These are phyloP conservation scores for Catharanthus roseus DNA, from an alignment of 257 asterid species.

Conservation along the genomic window DNA sequence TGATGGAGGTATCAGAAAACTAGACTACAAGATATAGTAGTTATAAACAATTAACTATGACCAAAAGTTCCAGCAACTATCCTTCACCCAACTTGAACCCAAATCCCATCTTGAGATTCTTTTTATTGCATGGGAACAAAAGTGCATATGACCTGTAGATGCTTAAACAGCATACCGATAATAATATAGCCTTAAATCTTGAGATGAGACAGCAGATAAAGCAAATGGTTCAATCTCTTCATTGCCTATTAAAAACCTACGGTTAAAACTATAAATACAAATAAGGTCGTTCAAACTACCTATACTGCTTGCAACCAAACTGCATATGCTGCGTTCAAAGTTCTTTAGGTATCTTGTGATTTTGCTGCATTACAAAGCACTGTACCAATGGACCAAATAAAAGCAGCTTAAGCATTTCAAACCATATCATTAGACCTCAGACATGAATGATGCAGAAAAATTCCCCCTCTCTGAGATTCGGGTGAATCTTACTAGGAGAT, in stretches of 20 bases:
- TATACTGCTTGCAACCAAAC: conserved; percentile 3
- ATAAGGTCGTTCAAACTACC: conserved; percentile 1
- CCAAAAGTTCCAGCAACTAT: background rate
- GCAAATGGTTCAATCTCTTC: conserved; percentile 6
- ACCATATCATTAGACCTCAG: background rate
- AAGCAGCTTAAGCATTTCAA: background rate
- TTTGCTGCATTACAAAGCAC: conserved; percentile 5
- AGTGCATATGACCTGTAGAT: background rate
- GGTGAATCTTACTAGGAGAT: conserved; percentile 17
- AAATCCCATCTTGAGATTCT: background rate
- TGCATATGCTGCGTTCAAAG: conserved; percentile 4
- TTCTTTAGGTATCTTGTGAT: background rate
- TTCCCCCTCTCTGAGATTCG: background rate
- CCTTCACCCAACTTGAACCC: background rate
- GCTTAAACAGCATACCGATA: background rate
- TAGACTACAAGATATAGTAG: background rate
- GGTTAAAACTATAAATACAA: background rate
- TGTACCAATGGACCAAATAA: conserved; percentile 1
- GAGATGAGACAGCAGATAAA: background rate
- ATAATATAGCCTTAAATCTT: background rate
- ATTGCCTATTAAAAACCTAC: background rate
- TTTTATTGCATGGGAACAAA: background rate
- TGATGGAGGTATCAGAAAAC: background rate
- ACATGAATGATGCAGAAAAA: conserved; percentile 6
- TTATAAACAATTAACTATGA: background rate